phyloP scores from a whole-genome alignment of 2,329 filamentous ascomycete species.

The Penicillium decumbens region DNA sequence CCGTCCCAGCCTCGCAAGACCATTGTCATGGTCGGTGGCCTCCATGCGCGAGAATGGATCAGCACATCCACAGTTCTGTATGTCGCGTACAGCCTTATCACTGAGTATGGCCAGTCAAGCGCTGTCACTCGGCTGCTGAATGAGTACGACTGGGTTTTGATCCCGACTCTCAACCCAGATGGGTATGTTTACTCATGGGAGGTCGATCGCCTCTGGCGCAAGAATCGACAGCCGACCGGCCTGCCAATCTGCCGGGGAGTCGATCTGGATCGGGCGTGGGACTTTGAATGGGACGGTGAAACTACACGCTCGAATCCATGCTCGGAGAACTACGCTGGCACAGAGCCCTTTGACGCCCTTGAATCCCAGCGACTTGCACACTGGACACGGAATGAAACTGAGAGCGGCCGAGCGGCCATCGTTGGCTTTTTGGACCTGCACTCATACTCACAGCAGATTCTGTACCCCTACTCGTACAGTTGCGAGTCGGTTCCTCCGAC shows the following conservation, averaged over 20 bases:
- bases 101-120: slow-evolving; percentile 68
- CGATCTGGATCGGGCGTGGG: slow-evolving; percentile 83
- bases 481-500: slow-evolving; percentile 75
- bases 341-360: slow-evolving; percentile 73
- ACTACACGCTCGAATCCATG: slow-evolving; percentile 71
- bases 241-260: slow-evolving; percentile 80
- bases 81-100: slow-evolving; percentile 81
- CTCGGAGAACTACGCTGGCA: slow-evolving; percentile 83
- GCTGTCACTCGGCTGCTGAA: slow-evolving; percentile 72
- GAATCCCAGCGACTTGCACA: slow-evolving; percentile 71
- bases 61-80: slow-evolving; percentile 88
- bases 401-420: slow-evolving; percentile 66
- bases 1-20: slow-evolving; percentile 59
- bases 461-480: slow-evolving; percentile 87
- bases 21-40: slow-evolving; percentile 74
- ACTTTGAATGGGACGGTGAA: slow-evolving; percentile 74
- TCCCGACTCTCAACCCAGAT: slow-evolving; percentile 88
- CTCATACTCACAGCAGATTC: slow-evolving; percentile 89
- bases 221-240: slow-evolving; percentile 76
- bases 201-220: slow-evolving; percentile 87
- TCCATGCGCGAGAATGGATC: slow-evolving; percentile 97
- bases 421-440: slow-evolving; percentile 87
- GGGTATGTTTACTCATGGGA: slow-evolving; percentile 94
- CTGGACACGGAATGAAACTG: slow-evolving; percentile 77
- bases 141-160: slow-evolving; percentile 79